These are phyloP conservation scores for Ganoderma sinense DNA, from an alignment of 1,284 basidiomycete species.

Conservation along the genomic window DNA sequence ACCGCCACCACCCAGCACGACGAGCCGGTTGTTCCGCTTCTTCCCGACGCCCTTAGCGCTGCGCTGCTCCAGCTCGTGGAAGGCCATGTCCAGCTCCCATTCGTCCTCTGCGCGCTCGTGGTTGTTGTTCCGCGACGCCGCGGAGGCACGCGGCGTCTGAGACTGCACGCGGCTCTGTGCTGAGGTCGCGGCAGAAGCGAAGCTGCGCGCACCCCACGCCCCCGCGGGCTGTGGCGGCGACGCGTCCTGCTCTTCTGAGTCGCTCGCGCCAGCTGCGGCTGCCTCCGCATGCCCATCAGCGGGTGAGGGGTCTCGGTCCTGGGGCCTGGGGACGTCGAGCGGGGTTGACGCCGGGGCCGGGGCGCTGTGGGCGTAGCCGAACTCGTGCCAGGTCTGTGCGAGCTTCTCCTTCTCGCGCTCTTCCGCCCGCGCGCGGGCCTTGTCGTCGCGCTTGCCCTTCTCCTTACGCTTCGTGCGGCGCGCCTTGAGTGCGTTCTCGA, in stretches of 20 bases:
- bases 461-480: constrained; percentile 82
- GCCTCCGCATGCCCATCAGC: neutral
- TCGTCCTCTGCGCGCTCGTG: constrained; percentile 56
- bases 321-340: constrained; percentile 11
- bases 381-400: constrained; percentile 35
- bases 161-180: constrained; percentile 35
- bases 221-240: constrained; percentile 50
- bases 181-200: constrained; percentile 76
- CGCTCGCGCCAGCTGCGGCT: constrained; percentile 14
- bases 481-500: constrained; percentile 81
- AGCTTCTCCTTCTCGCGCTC: constrained; percentile 69
- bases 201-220: constrained; percentile 81
- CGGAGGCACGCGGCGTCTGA: constrained; percentile 28
- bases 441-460: constrained; percentile 83
- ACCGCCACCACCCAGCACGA: constrained; percentile 70
- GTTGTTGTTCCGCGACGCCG: constrained; percentile 5
- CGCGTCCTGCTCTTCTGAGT: constrained; percentile 38
- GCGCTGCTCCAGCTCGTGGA: constrained; percentile 80
- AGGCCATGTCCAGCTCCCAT: constrained; percentile 82
- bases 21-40: constrained; percentile 70
- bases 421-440: constrained; percentile 81
- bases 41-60: constrained; percentile 52
- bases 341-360: constrained; percentile 9
- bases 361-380: constrained; percentile 27
- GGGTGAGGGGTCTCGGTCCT: constrained; percentile 11